Evolutionary conservation across 2,329 filamentous ascomycete species (phyloP).

Genomic region (Pseudogymnoascus sp.): DNA sequence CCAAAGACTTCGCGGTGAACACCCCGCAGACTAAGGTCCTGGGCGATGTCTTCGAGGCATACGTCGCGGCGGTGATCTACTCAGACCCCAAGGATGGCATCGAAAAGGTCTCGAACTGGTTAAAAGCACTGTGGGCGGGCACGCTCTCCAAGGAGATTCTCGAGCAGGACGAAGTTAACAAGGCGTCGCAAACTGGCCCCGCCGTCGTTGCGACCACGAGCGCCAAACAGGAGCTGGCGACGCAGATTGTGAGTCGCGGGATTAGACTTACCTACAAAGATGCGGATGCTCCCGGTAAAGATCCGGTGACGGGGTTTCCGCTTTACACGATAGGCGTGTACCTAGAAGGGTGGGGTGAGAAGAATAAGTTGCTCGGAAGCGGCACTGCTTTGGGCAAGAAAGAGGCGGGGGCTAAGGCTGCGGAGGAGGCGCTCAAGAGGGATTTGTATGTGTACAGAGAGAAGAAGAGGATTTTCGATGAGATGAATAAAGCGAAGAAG

Average conservation of each 20-base stretch:
- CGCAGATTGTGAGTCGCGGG: conserved; percentile 38
- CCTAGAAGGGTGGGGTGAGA: conserved; percentile 61
- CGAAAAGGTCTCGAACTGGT: conserved; percentile 55
- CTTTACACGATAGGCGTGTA: conserved; percentile 56
- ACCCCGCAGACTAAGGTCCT: conserved; percentile 56
- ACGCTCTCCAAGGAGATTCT: conserved; percentile 49
- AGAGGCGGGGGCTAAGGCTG: conserved; percentile 61
- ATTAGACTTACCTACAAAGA: conserved; percentile 55
- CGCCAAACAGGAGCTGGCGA: conserved; percentile 45
- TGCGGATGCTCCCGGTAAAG: conserved; percentile 42
- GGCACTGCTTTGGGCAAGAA: conserved; percentile 59
- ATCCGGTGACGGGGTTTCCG: conserved; percentile 44
- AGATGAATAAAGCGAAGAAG: conserved; percentile 23
- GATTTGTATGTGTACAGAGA: conserved; percentile 40
- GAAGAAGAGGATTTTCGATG: conserved; percentile 37
- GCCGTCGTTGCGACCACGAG: conserved; percentile 20
- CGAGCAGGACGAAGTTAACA: conserved; percentile 24
- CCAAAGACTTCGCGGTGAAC: conserved; percentile 32
- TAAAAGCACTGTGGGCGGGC: conserved; percentile 65
- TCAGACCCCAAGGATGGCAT: conserved; percentile 58
- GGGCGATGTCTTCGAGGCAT: conserved; percentile 86
- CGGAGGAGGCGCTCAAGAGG: conserved; percentile 55
- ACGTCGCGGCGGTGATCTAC: conserved; percentile 69
- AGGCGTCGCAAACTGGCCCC: background rate
- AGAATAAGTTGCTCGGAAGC: conserved; percentile 49